Conservation (phyloP, 2,329 filamentous ascomycete genomes). For the Chaetomium olivaceum region DNA sequence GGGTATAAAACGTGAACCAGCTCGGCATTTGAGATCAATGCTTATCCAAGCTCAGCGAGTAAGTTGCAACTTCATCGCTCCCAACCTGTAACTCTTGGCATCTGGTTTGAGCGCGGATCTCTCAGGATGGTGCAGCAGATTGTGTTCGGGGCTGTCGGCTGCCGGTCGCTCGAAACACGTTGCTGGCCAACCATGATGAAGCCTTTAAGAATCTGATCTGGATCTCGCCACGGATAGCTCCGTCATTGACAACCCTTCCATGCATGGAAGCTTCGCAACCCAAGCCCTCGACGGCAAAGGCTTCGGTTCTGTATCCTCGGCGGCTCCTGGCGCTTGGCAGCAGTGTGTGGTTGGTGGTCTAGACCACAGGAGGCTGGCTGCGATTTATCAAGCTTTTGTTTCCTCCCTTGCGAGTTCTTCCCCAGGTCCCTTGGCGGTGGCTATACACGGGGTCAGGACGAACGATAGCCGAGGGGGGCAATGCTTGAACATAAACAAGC, state of each 20-base stretch:
- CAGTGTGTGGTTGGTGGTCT: neutral
- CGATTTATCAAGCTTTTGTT: neutral
- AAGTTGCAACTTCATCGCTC: slow-evolving; percentile 1
- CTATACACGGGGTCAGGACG: neutral
- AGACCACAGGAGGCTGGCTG: neutral
- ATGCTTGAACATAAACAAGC: neutral
- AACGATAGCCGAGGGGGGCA: neutral
- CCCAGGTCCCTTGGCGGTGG: slow-evolving; percentile 1
- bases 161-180: slow-evolving; percentile 30
- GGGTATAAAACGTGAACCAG: slow-evolving; percentile 15
- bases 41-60: neutral
- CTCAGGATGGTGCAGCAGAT: slow-evolving; percentile 24
- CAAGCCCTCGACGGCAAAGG: neutral
- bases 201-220: slow-evolving; percentile 6
- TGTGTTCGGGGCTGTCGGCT: slow-evolving; percentile 21
- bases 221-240: neutral
- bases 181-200: slow-evolving; percentile 21
- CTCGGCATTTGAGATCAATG: slow-evolving; percentile 17
- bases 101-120: slow-evolving; percentile 21
- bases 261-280: slow-evolving; percentile 26
- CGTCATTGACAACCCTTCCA: slow-evolving; percentile 10
- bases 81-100: slow-evolving; percentile 27
- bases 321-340: neutral
- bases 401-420: neutral
- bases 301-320: neutral